Base-by-base conservation (phyloP, 371 early-diverging fungal genomes). In the Mucor lusitanicus region DNA sequence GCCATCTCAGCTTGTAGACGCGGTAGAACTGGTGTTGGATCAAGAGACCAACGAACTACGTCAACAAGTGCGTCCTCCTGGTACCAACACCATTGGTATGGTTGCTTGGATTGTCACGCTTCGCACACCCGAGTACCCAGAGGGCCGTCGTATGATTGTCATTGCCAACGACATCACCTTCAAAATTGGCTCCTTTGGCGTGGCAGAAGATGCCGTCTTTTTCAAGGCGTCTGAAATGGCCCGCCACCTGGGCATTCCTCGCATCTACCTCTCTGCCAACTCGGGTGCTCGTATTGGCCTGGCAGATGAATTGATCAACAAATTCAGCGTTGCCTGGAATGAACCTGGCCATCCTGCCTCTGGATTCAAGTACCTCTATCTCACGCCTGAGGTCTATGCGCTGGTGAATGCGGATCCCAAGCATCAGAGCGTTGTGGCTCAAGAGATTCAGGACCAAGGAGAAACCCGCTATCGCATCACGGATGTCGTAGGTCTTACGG, bases 281-380 rank as follows among this genome's bases (percentile, higher is more conserved):
- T 97, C 97, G 61, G 99, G 99, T 67, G 99, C 99, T 17, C 94
- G 99, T 70, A 97, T 99, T 68, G 99, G 99, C 37, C 88, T 99
- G 44, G 97, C 97, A 42, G 95, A 95, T 65, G 96, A 97, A 72
- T 83, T 99, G 30, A 91, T 90, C 64, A 81, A 85, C 54, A 85
- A 90, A 69, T 95, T 96, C 89, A 89, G 87, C 63, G 88, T 92
- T 61, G 91, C 91, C 39, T 98, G 97, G 96, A 87, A 89, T 70
- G 95, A 97, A 56, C 65, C 79, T 21, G 65, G 68, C n/a, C 90
- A 93, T 73, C 95, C 95, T 2, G 68, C 84, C 59, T 89, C 92
- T 72, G 97, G 97, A 6, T 92, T 95, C 85, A 87, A 94, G 72
- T 98, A 97, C 78, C 82, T 97, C n/a, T 97, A 97, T 80, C 78